These are phyloP conservation scores for Penicillium lagena DNA, from an alignment of 495 filamentous ascomycete species.

Conservation along the genomic window DNA sequence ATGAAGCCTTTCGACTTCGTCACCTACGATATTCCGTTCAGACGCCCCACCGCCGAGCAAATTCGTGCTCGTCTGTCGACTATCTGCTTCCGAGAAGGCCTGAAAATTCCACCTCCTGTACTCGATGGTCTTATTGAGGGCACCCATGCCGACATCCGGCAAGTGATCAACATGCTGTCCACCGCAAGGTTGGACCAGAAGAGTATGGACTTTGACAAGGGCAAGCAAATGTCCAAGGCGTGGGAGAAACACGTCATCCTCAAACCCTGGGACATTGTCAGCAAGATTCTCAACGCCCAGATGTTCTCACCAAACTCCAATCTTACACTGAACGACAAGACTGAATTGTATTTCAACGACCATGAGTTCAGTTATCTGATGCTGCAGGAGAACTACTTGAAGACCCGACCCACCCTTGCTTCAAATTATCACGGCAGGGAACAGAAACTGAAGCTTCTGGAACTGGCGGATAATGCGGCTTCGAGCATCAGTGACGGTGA, in stretches of 20 bases:
- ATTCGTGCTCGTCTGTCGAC: conserved; percentile 87
- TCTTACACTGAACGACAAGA: conserved; percentile 89
- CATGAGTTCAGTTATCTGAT: conserved; percentile 95
- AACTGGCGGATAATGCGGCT: conserved; percentile 79
- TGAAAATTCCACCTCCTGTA: conserved; percentile 81
- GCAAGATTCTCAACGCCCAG: conserved; percentile 82
- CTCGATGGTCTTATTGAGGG: conserved; percentile 94
- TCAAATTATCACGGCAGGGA: conserved; percentile 54
- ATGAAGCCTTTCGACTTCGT: conserved; percentile 95
- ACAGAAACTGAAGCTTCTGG: conserved; percentile 69
- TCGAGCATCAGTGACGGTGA: conserved; percentile 97
- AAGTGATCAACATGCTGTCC: conserved; percentile 98
- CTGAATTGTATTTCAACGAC: conserved; percentile 98
- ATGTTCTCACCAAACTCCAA: conserved; percentile 79
- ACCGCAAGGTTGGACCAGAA: conserved; percentile 82
- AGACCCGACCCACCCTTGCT: conserved; percentile 63
- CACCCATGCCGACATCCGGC: conserved; percentile 88
- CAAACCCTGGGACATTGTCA: conserved; percentile 96
- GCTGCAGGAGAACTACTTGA: conserved; percentile 97
- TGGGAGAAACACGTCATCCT: conserved; percentile 97
- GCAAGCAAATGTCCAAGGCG: conserved; percentile 87
- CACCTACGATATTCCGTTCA: conserved; percentile 78
- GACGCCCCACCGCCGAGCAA: conserved; percentile 80
- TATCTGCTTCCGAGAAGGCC: conserved; percentile 83
- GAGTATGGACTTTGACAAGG: conserved; percentile 71